phyloP scores from a whole-genome alignment of 306 rosid species.

The Quercus parvula region DNA sequence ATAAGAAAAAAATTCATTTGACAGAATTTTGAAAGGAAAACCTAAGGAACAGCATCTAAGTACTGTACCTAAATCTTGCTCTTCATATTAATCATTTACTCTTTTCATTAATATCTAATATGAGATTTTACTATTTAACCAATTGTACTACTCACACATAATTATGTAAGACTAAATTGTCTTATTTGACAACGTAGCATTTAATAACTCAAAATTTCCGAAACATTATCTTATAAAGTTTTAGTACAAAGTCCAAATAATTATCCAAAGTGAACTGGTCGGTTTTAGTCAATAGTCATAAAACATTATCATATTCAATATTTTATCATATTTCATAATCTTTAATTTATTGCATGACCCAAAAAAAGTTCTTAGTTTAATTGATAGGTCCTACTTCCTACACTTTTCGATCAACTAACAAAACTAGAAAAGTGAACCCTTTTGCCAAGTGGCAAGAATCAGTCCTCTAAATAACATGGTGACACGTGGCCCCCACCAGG shows the following conservation, averaged over 20 bases:
- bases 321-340: background rate
- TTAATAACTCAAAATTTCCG: too few species aligned
- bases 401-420: background rate
- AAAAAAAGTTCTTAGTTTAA: background rate
- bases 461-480: background rate
- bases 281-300: background rate
- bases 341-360: background rate
- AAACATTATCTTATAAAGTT: background rate
- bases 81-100: too few species aligned
- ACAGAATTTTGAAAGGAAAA: too few species aligned
- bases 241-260: background rate
- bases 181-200: too few species aligned
- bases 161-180: too few species aligned
- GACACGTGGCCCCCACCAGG: background rate
- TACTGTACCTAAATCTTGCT: too few species aligned
- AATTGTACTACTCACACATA: too few species aligned
- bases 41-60: too few species aligned
- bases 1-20: too few species aligned
- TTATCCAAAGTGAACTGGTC: background rate
- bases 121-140: too few species aligned
- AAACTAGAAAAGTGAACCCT: background rate
- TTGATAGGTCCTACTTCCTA: background rate
- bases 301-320: background rate
- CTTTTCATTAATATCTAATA: too few species aligned
- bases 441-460: background rate